Evolutionary conservation across 441 rosid genomes (phyloP), one percentile per base, ranked within the genome.

Genomic region (Lepidium campestre): DNA sequence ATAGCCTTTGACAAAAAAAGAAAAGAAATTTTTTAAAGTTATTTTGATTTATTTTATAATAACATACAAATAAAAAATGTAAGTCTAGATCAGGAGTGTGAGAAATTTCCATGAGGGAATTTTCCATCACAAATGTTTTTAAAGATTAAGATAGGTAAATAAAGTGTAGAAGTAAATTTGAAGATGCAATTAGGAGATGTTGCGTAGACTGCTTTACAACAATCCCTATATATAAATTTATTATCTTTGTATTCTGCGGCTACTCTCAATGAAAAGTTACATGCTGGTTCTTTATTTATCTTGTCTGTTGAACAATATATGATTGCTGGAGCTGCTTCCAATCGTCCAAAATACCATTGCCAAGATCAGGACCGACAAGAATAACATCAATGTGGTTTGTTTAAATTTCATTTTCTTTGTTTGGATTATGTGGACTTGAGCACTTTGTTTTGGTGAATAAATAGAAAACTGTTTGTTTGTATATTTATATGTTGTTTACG

Each of bases 141-240:
- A 29, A 56, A 45, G 56, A 45, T 67, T 3, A 0, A 0, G 9
- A 56, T 56, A 35, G 45, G 15, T 3, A 23, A 8, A 67, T 25
- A 66, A 34, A 66, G 23, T n/a, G n/a, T n/a, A 56, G 10, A 45
- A 15, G 7, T 57, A 56, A 23, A 3, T 23, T 23, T 4, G 4
- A 27, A 27, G 25, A 67, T 29, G 48, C 71, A 57, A 10, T 36
- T 32, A 18, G 57, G 57, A 45, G 46, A 39, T 46, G 12, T 9
- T 56, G 29, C 29, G 6, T 23, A 7, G 6, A 68, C 65, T 25
- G 65, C 65, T 9, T 41, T 7, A 34, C 72, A 68, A 68, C 72
- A 57, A 1, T 17, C 49, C 27, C 12, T 18, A 57, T 48, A 23
- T 36, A 67, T 31, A 65, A 40, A 36, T 47, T 40, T 67, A 12